A percentile compares a stretch with the other conserved stretches of the same genome.
These are phyloP conservation scores for Solanum pimpinellifolium DNA, from an alignment of 257 asterid species.

Conservation along the genomic window DNA sequence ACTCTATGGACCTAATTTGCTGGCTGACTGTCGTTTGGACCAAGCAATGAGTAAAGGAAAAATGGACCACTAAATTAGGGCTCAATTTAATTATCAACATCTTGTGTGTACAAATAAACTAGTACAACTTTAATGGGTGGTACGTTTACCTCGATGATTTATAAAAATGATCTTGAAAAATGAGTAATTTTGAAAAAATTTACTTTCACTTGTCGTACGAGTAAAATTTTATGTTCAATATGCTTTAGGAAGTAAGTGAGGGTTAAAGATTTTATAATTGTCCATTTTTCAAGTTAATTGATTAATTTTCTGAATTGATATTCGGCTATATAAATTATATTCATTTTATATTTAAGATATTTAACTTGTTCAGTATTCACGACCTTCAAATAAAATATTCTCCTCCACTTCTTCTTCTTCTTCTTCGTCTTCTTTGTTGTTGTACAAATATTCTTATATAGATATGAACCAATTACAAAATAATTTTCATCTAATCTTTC, in stretches of 20 bases:
- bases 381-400: background rate
- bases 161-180: background rate
- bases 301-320: background rate
- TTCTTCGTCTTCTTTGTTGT: background rate
- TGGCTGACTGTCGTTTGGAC: background rate
- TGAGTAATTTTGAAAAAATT: background rate
- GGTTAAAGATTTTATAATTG: background rate
- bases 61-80: background rate
- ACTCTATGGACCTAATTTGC: background rate
- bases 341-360: background rate
- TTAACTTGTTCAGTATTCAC: background rate
- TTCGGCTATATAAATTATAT: background rate
- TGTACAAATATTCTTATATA: background rate
- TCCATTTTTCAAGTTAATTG: background rate
- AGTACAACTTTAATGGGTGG: background rate
- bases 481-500: background rate
- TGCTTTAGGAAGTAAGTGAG: background rate
- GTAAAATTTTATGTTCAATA: background rate
- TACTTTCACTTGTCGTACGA: rapidly evolving
- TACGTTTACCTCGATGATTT: background rate
- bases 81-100: background rate
- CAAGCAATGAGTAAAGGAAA: background rate
- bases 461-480: background rate
- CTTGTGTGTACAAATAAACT: background rate
- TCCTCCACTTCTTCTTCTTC: background rate